A percentile compares a stretch with the other conserved stretches of the same genome.
phyloP scores from a whole-genome alignment of 148 eudicot species.

The Linanthus parryae region DNA sequence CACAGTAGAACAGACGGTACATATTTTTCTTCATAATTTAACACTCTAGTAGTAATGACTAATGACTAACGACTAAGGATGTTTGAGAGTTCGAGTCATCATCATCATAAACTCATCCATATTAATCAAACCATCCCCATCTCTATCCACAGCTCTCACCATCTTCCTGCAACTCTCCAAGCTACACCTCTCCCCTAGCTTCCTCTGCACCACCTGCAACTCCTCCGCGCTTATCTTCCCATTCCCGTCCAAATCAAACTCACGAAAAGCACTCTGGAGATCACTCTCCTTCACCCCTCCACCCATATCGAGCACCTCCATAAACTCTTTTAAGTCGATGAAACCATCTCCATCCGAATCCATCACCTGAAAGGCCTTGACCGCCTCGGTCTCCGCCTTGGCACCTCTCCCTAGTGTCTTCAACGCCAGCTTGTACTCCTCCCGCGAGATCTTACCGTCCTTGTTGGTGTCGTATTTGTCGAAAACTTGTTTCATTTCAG shows the following conservation, averaged over 20 bases:
- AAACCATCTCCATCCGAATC: conserved; percentile 52
- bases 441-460: conserved; percentile 51
- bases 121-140: conserved; percentile 60
- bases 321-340: conserved; percentile 54
- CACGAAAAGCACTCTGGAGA: conserved; percentile 34
- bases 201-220: conserved; percentile 37
- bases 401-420: conserved; percentile 18
- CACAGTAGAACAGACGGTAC: no score
- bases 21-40: no score
- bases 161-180: conserved; percentile 44
- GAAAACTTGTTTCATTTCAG: conserved; percentile 45
- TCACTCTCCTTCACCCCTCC: conserved; percentile 35
- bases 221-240: conserved; percentile 56
- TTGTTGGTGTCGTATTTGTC: conserved; percentile 51
- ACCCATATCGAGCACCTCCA: conserved; percentile 30
- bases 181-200: conserved; percentile 50
- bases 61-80: no score
- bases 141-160: conserved; percentile 41
- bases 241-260: conserved; percentile 52
- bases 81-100: conserved; percentile 59
- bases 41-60: no score
- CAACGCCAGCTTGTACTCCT: conserved; percentile 41
- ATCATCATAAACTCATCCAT: conserved; percentile 38
- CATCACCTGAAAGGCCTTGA: conserved; percentile 31
- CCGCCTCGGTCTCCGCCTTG: conserved; percentile 13